Conservation (phyloP, 2,329 filamentous ascomycete species). For the Lasiodiplodia sp. region DNA sequence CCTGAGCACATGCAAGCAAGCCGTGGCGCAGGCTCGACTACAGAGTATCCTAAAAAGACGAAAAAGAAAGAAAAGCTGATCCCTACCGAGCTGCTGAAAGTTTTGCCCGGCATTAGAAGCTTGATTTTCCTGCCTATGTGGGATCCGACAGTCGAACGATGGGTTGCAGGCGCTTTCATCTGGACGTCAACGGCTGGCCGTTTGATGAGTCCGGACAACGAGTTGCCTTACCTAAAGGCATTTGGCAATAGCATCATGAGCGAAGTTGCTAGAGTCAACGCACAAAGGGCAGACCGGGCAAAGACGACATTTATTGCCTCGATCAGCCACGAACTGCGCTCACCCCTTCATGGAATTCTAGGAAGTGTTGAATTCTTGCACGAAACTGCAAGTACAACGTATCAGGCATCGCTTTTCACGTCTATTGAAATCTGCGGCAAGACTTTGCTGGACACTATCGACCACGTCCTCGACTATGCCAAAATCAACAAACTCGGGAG, state of each 20-base stretch:
- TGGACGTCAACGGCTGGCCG: slow-evolving; percentile 28
- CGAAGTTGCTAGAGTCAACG: slow-evolving; percentile 62
- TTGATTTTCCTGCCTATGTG: slow-evolving; percentile 28
- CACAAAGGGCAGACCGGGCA: slow-evolving; percentile 49
- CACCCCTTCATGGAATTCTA: slow-evolving; percentile 27
- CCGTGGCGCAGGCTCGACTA: slow-evolving; percentile 1
- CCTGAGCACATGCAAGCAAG: slow-evolving; percentile 2
- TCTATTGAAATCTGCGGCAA: slow-evolving; percentile 50
- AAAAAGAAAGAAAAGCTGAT: slow-evolving; percentile 40
- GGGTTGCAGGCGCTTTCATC: slow-evolving; percentile 26
- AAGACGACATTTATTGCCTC: slow-evolving; percentile 53
- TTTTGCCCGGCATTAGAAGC: slow-evolving; percentile 33
- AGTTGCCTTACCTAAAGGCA: slow-evolving; percentile 26
- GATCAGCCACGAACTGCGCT: slow-evolving; percentile 47
- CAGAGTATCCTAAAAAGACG: slow-evolving; percentile 32
- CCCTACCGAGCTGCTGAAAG: slow-evolving; percentile 42
- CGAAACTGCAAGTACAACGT: slow-evolving; percentile 31
- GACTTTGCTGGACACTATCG: slow-evolving; percentile 53
- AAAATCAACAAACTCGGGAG: slow-evolving; percentile 47
- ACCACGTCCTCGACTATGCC: slow-evolving; percentile 41
- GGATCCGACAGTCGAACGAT: slow-evolving; percentile 29
- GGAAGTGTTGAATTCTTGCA: slow-evolving; percentile 32
- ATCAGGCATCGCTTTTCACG: slow-evolving; percentile 24
- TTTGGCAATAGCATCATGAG: slow-evolving; percentile 62
- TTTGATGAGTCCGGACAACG: slow-evolving; percentile 29